Percentiles rank a stretch among this genome's conserved stretches.
phyloP scores from a whole-genome alignment of 768 basidiomycete species.

The Auricularia cornea region DNA sequence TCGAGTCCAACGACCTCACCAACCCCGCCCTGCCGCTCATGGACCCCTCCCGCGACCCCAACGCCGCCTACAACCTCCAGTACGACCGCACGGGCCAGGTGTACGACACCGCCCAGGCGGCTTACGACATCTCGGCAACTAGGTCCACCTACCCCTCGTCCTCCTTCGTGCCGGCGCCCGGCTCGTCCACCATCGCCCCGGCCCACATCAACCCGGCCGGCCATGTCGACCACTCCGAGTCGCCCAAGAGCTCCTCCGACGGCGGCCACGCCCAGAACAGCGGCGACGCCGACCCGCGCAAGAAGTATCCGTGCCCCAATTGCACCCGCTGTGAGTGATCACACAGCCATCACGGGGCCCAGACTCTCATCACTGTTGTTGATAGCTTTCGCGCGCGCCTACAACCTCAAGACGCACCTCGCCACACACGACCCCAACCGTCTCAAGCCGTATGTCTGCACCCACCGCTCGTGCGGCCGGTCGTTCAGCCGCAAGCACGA shows the following conservation, averaged over 20 bases:
- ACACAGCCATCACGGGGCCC: neutral
- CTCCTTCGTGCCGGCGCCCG: neutral
- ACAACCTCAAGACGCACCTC: constrained; percentile 93
- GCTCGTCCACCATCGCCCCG: neutral
- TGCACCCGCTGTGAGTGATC: constrained; percentile 58
- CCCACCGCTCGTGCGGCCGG: constrained; percentile 75
- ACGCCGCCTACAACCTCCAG: neutral
- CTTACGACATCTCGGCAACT: neutral
- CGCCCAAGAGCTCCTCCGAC: neutral
- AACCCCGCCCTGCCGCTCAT: neutral
- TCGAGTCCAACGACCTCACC: constrained; percentile 19
- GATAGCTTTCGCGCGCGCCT: constrained; percentile 83
- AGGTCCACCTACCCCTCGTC: neutral
- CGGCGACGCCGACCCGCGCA: constrained; percentile 53
- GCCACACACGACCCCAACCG: constrained; percentile 91
- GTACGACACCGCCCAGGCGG: neutral
- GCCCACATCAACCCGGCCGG: neutral
- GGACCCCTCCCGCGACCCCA: neutral
- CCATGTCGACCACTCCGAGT: neutral
- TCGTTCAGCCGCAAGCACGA: constrained; percentile 95
- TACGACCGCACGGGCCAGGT: neutral
- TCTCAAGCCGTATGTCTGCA: constrained; percentile 82
- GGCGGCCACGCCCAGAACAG: neutral
- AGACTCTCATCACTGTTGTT: constrained; percentile 1
- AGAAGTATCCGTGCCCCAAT: constrained; percentile 66